phyloP scores from a whole-genome alignment of 805 yeast species.

The Candida ascalaphidarum region DNA sequence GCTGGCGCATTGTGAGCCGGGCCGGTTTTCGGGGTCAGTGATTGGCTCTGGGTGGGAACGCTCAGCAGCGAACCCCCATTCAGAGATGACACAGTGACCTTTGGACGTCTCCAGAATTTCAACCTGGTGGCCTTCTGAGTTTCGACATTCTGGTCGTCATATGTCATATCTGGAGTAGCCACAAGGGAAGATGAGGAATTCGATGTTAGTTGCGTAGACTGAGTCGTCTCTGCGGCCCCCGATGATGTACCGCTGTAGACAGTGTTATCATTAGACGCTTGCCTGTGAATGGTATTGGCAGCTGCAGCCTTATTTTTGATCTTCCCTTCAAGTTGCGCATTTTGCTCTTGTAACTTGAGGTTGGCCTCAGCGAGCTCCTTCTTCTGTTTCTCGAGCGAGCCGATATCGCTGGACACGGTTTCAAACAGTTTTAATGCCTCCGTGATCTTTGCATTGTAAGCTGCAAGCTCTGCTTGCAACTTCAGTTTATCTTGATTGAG shows the following conservation, averaged over 20 bases:
- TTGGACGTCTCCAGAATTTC: slow-evolving; percentile 38
- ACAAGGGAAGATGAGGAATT: slow-evolving; percentile 11
- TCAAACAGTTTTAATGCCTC: slow-evolving; percentile 35
- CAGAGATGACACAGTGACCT: slow-evolving; percentile 7
- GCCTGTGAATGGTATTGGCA: background rate
- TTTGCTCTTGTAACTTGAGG: slow-evolving; percentile 14
- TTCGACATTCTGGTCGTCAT: slow-evolving; percentile 15
- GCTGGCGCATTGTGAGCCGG: slow-evolving; percentile 1
- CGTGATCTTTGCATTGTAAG: slow-evolving; percentile 32
- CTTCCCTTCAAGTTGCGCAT: slow-evolving; percentile 9
- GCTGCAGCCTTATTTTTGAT: slow-evolving; percentile 1
- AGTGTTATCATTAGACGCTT: no score
- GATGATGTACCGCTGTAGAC: no score
- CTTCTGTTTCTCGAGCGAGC: slow-evolving; percentile 39
- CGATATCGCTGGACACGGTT: slow-evolving; percentile 41
- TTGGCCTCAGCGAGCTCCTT: slow-evolving; percentile 27
- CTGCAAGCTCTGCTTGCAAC: slow-evolving; percentile 26
- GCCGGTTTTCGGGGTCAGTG: no score
- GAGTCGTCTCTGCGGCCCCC: no score
- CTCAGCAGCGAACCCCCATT: background rate
- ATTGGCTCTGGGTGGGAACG: no score
- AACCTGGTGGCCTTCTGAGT: slow-evolving; percentile 35
- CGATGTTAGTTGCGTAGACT: slow-evolving; percentile 2
- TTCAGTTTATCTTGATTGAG: slow-evolving; percentile 18
- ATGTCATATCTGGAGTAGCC: slow-evolving; percentile 6